phyloP scores from a whole-genome alignment of 495 filamentous ascomycete genomes.

The Hypoxylon fragiforme region DNA sequence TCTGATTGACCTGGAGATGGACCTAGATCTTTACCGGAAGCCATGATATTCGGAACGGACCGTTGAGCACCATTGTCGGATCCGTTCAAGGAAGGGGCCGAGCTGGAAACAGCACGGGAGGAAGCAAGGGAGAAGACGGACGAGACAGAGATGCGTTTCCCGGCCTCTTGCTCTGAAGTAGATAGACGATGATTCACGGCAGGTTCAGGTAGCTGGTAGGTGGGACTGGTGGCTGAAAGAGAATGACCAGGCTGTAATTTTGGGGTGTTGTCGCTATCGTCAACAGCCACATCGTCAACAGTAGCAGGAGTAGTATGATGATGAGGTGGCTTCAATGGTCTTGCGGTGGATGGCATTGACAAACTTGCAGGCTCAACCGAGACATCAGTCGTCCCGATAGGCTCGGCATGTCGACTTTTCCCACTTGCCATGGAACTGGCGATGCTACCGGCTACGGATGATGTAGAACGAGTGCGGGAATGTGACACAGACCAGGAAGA shows the following conservation, averaged over 20 bases:
- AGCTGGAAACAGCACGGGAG: constrained; percentile 51
- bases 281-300: constrained; percentile 32
- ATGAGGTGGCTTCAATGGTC: constrained; percentile 27
- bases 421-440: constrained; percentile 44
- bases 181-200: constrained; percentile 48
- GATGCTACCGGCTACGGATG: constrained; percentile 38
- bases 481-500: constrained; percentile 31
- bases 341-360: constrained; percentile 60
- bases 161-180: constrained; percentile 47
- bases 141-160: constrained; percentile 66
- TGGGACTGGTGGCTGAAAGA: constrained; percentile 30
- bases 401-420: constrained; percentile 58
- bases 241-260: constrained; percentile 39
- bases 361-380: constrained; percentile 60
- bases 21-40: constrained; percentile 41
- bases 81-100: constrained; percentile 47
- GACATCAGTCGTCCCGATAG: constrained; percentile 49
- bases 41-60: constrained; percentile 43
- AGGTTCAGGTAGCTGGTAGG: constrained; percentile 49
- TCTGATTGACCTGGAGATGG: constrained; percentile 46
- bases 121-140: constrained; percentile 68
- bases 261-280: constrained; percentile 51
- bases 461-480: constrained; percentile 40
- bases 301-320: constrained; percentile 6
- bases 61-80: constrained; percentile 42